Evolutionary conservation across 257 asterid genomes (phyloP), one percentile per base, ranked within the genome.

Genomic region (Solanum virginianum): DNA sequence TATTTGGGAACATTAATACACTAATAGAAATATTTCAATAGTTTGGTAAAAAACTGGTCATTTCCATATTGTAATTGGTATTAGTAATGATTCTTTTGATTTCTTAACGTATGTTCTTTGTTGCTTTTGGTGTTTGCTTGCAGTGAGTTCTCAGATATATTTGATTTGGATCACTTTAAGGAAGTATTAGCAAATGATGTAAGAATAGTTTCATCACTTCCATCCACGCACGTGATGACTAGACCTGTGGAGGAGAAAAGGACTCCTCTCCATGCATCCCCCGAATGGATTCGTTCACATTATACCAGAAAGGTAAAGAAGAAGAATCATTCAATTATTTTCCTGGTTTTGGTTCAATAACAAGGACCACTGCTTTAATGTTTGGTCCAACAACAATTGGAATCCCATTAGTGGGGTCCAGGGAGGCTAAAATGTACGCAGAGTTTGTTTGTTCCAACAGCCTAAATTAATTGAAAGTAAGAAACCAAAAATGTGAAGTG

Each of bases 111-210:
- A 45, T 45, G 85, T 59, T 85, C 56, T 85, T 53, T 69, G 70
- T 59, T 57, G 84, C 17, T 74, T 2, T n/a, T 83, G 70, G 81
- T 89, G 82, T n/a, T 88, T 85, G 68, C 36, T 32, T 90, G 94
- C 99, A 96, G 99, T 91, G 99, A 96, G 82, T 96, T 96, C 87
- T 89, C 97, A 56, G 99, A 96, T 80, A 94, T 96, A 86, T 96
- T 96, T 86, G 98, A 96, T 86, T 86, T 96, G 93, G 98, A 94
- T 7, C 96, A 94, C 84, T 96, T 96, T 95, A 96, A 96, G 89
- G 90, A 88, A 79, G 94, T 90, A 24, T 79, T 96, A 89, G 97
- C 90, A 32, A 80, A 93, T 56, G 99, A 96, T 89, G 99, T 96
- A 9, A 82, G 95, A 29, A 90, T 95, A 86, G 94, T 96, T n/a